These are phyloP conservation scores for Leccinum imitatum DNA, from an alignment of 768 basidiomycete genomes.

Conservation along the genomic window DNA sequence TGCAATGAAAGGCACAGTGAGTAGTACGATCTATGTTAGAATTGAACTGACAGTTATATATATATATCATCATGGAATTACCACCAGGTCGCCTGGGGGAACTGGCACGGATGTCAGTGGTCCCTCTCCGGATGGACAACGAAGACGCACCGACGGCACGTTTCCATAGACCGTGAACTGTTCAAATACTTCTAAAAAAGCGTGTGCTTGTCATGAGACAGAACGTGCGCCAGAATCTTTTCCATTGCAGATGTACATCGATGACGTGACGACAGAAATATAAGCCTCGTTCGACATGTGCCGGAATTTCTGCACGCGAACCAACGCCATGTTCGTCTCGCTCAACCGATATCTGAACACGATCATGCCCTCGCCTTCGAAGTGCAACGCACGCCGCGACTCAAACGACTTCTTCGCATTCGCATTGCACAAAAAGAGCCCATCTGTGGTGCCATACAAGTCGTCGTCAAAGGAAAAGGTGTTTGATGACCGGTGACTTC, in stretches of 20 bases:
- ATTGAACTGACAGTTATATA: background rate
- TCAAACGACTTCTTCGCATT: slow-evolving; percentile 67
- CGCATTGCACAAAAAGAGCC: slow-evolving; percentile 66
- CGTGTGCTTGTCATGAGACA: slow-evolving; percentile 46
- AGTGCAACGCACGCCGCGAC: slow-evolving; percentile 39
- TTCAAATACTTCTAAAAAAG: slow-evolving; percentile 69
- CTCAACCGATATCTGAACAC: slow-evolving; percentile 89
- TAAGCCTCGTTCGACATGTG: slow-evolving; percentile 66
- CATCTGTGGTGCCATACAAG: slow-evolving; percentile 72
- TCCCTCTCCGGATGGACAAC: slow-evolving; percentile 77
- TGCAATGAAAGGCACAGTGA: slow-evolving; percentile 54
- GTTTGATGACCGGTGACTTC: slow-evolving; percentile 77
- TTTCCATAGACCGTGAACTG: slow-evolving; percentile 77
- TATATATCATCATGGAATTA: no score
- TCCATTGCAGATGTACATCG: background rate
- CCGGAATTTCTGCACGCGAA: slow-evolving; percentile 82
- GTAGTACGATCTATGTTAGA: slow-evolving; percentile 16
- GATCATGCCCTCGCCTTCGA: slow-evolving; percentile 74
- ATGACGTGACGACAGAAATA: slow-evolving; percentile 42
- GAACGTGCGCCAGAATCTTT: slow-evolving; percentile 45
- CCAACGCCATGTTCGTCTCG: slow-evolving; percentile 83
- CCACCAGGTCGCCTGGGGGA: slow-evolving; percentile 5
- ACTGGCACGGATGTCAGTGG: slow-evolving; percentile 35
- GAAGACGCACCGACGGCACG: slow-evolving; percentile 76
- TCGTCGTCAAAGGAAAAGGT: slow-evolving; percentile 60